These are phyloP conservation scores for Epichloe sp. DNA, from an alignment of 2,329 filamentous ascomycete species.

Conservation along the genomic window DNA sequence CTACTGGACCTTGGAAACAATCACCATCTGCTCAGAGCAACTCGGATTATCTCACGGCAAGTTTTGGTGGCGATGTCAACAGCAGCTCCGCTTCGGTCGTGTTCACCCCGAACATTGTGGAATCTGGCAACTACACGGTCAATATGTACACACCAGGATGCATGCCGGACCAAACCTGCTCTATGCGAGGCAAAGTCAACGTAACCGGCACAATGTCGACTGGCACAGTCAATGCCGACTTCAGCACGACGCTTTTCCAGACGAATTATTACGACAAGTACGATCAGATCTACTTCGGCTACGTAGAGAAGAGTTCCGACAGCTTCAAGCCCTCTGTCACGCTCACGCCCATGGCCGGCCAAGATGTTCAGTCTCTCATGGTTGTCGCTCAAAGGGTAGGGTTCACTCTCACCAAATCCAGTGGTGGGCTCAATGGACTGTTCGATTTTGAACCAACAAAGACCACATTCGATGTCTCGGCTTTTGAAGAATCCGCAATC, in stretches of 20 bases:
- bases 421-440: slow-evolving; percentile 73
- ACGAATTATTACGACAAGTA: slow-evolving; percentile 97
- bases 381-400: slow-evolving; percentile 83
- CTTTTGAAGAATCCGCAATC: slow-evolving; percentile 61
- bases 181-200: slow-evolving; percentile 65
- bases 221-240: slow-evolving; percentile 29
- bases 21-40: slow-evolving; percentile 55
- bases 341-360: slow-evolving; percentile 53
- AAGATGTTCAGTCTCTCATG: slow-evolving; percentile 48
- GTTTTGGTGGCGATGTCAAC: slow-evolving; percentile 41
- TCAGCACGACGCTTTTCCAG: slow-evolving; percentile 59
- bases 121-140: slow-evolving; percentile 85
- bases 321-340: slow-evolving; percentile 73
- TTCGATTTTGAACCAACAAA: slow-evolving; percentile 68
- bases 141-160: slow-evolving; percentile 91
- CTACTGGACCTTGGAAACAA: slow-evolving; percentile 61
- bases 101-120: slow-evolving; percentile 71
- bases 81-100: slow-evolving; percentile 54
- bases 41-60: slow-evolving; percentile 64
- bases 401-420: slow-evolving; percentile 61
- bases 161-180: slow-evolving; percentile 63
- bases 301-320: slow-evolving; percentile 59
- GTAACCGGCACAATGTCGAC: slow-evolving; percentile 60
- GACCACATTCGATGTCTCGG: slow-evolving; percentile 38
- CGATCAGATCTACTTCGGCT: slow-evolving; percentile 78